Percentiles rank a stretch among this genome's conserved stretches.
phyloP scores from a whole-genome alignment of 495 filamentous ascomycete species.

The Neurospora tetraspora region DNA sequence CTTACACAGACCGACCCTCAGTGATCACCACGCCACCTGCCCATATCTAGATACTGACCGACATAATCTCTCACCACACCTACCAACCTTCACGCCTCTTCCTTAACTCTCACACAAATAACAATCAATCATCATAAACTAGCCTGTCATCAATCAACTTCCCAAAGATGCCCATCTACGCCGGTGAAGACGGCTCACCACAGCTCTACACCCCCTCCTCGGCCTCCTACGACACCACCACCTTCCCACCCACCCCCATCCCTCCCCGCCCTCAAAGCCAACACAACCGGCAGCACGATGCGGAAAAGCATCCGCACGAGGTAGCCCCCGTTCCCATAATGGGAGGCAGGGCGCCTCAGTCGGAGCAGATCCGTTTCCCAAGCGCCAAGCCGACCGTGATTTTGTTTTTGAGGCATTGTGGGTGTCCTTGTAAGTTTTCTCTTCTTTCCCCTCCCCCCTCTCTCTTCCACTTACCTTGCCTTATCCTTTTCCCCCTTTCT shows the following conservation, averaged over 20 bases:
- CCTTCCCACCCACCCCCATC: not conserved
- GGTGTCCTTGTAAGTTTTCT: conserved; percentile 44
- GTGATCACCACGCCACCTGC: not conserved
- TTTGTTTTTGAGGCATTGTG: conserved; percentile 51
- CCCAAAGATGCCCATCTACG: not conserved
- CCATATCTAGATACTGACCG: not conserved
- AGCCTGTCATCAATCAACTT: not conserved
- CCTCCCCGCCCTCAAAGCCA: not conserved
- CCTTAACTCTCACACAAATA: not conserved
- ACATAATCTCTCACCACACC: not conserved
- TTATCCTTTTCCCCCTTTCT: not conserved
- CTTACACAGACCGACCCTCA: not conserved
- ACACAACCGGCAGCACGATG: not conserved
- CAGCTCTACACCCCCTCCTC: not conserved
- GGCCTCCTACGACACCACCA: not conserved
- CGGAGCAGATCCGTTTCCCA: conserved; percentile 33
- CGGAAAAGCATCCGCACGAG: conserved; percentile 4
- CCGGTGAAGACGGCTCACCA: not conserved
- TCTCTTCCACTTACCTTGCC: no score
- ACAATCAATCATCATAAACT: not conserved
- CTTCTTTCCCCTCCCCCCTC: not conserved
- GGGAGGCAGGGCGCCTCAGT: conserved; percentile 38
- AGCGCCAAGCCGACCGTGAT: conserved; percentile 39
- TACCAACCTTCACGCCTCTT: not conserved
- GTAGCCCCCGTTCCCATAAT: conserved; percentile 30